phyloP scores from a whole-genome alignment of 148 eudicot species.

The Rhododendron kiyosumense region DNA sequence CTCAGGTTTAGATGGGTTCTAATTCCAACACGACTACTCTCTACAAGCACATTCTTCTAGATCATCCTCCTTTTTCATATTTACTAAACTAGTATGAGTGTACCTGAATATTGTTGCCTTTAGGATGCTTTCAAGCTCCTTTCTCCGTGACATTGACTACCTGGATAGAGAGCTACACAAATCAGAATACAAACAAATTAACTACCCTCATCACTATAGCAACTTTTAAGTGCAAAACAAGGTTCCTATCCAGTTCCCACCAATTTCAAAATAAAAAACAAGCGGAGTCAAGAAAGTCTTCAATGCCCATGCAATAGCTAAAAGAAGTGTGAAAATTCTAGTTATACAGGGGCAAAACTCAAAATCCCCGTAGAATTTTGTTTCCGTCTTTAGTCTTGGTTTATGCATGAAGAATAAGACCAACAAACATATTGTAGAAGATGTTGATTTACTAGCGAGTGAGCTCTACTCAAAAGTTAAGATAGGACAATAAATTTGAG shows the following conservation, averaged over 20 bases:
- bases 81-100: background rate
- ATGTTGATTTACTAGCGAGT: background rate
- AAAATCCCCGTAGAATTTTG: background rate
- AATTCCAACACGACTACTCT: background rate
- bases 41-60: background rate
- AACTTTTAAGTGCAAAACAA: background rate
- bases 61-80: background rate
- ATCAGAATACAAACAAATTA: too few species aligned
- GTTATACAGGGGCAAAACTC: background rate
- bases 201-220: too few species aligned
- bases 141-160: too few species aligned
- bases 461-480: background rate
- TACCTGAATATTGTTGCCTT: conserved; percentile 4
- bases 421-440: background rate
- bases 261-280: background rate
- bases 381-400: background rate
- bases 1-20: background rate
- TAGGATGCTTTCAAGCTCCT: too few species aligned
- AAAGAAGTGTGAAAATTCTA: background rate
- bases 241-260: background rate
- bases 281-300: background rate
- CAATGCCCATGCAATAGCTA: background rate
- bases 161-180: too few species aligned
- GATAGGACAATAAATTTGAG: too few species aligned
- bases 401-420: background rate